These are phyloP conservation scores for Schwanniomyces etchellsii DNA, from an alignment of 1,139 yeast genomes.

Conservation along the genomic window DNA sequence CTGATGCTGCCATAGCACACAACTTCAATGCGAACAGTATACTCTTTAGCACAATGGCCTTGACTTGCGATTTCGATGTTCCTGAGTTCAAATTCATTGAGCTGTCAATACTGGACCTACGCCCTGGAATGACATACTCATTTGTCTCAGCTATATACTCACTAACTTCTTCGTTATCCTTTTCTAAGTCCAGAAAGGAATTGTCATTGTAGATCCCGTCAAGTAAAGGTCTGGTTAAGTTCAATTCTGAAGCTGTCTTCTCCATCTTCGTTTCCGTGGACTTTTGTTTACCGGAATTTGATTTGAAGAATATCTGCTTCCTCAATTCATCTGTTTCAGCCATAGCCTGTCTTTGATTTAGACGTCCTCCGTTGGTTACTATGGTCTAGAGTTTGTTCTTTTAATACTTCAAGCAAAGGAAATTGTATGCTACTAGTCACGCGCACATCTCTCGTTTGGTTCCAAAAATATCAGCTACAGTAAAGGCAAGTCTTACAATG, in stretches of 20 bases:
- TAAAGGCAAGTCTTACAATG: too few species aligned
- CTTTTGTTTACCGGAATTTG: too few species aligned
- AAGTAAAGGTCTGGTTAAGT: constrained; percentile 45
- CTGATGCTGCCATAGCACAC: constrained; percentile 34
- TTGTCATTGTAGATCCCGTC: constrained; percentile 43
- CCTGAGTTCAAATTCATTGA: neutral
- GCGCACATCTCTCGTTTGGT: too few species aligned
- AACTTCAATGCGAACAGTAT: constrained; percentile 11
- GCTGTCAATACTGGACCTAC: constrained; percentile 1
- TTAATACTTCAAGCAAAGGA: too few species aligned
- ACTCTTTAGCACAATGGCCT: neutral
- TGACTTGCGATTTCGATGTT: neutral
- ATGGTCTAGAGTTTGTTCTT: too few species aligned
- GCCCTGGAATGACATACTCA: neutral
- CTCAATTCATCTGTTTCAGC: too few species aligned
- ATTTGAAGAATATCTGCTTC: too few species aligned
- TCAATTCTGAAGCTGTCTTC: constrained; percentile 39
- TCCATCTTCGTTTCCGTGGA: too few species aligned
- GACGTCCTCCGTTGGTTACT: too few species aligned
- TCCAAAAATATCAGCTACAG: too few species aligned
- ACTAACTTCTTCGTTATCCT: constrained; percentile 18
- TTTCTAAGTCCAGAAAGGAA: constrained; percentile 28
- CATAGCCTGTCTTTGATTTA: too few species aligned
- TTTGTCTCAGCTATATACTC: constrained; percentile 3
- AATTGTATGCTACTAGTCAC: too few species aligned